A percentile compares a stretch with the other conserved stretches of the same genome.
Evolutionary conservation across 2,329 filamentous ascomycete genomes (phyloP).

Genomic region (Magnaporthales sp.): DNA sequence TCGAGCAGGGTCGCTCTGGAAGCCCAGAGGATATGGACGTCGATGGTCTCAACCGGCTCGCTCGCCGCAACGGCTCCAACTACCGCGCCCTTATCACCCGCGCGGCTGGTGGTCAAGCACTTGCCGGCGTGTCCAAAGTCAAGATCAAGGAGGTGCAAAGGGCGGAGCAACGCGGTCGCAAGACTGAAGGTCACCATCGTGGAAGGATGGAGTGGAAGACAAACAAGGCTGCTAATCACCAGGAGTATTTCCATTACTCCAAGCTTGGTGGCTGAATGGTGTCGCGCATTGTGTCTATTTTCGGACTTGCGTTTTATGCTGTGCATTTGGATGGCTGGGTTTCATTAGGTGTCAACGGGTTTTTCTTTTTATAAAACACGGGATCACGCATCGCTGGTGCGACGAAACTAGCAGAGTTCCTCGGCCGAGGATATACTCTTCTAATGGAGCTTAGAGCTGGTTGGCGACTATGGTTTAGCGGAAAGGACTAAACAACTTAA

Average conservation of each 20-base stretch:
- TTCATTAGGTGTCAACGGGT: neutral
- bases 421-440: neutral
- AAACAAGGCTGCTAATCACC: constrained; percentile 67
- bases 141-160: constrained; percentile 62
- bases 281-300: neutral
- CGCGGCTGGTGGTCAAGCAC: constrained; percentile 64
- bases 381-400: neutral
- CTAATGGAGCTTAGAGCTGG: neutral
- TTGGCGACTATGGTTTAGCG: neutral
- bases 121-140: constrained; percentile 67
- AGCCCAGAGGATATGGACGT: constrained; percentile 26
- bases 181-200: constrained; percentile 51
- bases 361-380: neutral
- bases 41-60: constrained; percentile 33
- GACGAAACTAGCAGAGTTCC: neutral
- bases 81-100: constrained; percentile 53
- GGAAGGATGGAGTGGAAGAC: constrained; percentile 60
- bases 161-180: constrained; percentile 61
- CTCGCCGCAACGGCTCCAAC: constrained; percentile 28
- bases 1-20: constrained; percentile 41
- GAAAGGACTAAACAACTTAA: neutral
- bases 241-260: constrained; percentile 50
- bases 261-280: constrained; percentile 5
- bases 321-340: neutral
- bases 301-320: neutral